Evolutionary conservation across 345 rosid genomes (phyloP), one percentile per base, ranked within the genome.

Genomic region (Eucalyptus curtisii): DNA sequence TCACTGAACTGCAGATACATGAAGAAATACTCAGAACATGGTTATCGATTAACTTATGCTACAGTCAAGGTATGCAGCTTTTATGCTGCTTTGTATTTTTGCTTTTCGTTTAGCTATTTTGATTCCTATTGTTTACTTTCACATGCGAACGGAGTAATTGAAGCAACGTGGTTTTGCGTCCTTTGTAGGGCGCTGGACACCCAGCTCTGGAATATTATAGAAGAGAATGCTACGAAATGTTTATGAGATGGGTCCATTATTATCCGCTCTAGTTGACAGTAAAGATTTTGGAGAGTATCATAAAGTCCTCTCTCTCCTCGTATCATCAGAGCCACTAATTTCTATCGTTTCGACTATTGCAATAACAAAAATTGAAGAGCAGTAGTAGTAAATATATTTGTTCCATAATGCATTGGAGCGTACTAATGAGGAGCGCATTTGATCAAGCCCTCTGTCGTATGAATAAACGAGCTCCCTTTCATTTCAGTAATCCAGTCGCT

Each of bases 161-260:
- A 15, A 45, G 20, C 17, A 14, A 44, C 33, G 71, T 61, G 19
- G 71, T 13, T 30, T 61, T 61, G 71, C 33, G 33, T 61, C 71
- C 71, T 13, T 30, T 30, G 33, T 33, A 91, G 94, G 94, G 94
- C 5, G 90, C 91, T 13, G 94, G 94, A 24, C 93, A 92, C 48
- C 33, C 93, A 50, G 90, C 94, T 5, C 90, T 89, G 14, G 92
- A 90, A 87, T 92, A 89, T 90, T 84, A 85, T 37, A 90, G 92
- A 9, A 84, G 91, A 86, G 88, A 90, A 86, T 90, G 94, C 87
- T 89, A 44, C 53, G 44, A 89, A 40, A 92, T 92, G 92, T 92
- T 88, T 86, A 79, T 89, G 45, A 91, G 94, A 42, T 92, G 90
- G 87, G 87, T 91, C 13, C 91, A 92, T 57, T 90, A 89, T 16